phyloP scores from a whole-genome alignment of 2,329 filamentous ascomycete genomes.

The Cucurbitaria berberidis region DNA sequence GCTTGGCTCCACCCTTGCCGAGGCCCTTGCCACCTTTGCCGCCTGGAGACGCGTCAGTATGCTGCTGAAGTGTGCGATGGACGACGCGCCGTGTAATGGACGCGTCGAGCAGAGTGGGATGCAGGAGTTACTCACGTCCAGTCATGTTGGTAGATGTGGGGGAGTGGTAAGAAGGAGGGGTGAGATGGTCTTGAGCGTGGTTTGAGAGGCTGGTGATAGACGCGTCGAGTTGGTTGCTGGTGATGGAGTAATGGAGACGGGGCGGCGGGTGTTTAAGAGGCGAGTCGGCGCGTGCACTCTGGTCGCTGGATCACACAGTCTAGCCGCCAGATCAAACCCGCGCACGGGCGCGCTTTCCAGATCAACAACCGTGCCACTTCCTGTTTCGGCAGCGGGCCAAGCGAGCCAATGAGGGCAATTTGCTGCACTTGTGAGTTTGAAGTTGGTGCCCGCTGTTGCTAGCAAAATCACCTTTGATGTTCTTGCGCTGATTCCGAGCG shows the following conservation, averaged over 20 bases:
- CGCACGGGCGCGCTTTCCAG: conserved; percentile 40
- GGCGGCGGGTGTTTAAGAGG: conserved; percentile 34
- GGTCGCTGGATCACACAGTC: conserved; percentile 34
- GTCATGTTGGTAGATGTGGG: conserved; percentile 48
- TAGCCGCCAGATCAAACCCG: conserved; percentile 38
- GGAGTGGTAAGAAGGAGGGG: conserved; percentile 21
- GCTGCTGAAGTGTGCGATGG: conserved; percentile 20
- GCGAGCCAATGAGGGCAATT: conserved; percentile 31
- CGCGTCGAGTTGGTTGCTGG: too few species aligned
- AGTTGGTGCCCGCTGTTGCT: conserved; percentile 25
- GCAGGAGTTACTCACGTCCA: conserved; percentile 50
- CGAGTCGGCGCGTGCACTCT: conserved; percentile 28
- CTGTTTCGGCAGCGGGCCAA: conserved; percentile 25
- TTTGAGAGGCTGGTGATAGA: too few species aligned
- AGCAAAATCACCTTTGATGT: conserved; percentile 35
- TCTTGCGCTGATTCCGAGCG: conserved; percentile 35
- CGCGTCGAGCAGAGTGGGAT: conserved; percentile 25
- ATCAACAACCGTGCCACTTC: conserved; percentile 43
- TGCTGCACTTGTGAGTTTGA: conserved; percentile 26
- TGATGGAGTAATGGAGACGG: conserved; percentile 22
- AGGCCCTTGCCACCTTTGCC: conserved; percentile 63
- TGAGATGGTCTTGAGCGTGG: conserved; percentile 17
- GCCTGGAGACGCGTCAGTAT: conserved; percentile 51
- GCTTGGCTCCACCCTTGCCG: conserved; percentile 62
- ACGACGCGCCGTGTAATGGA: conserved; percentile 27